A percentile compares a stretch with the other conserved stretches of the same genome.
Evolutionary conservation across 352 stramenopile genomes (phyloP).

Genomic region (Phytophthora colocasiae): DNA sequence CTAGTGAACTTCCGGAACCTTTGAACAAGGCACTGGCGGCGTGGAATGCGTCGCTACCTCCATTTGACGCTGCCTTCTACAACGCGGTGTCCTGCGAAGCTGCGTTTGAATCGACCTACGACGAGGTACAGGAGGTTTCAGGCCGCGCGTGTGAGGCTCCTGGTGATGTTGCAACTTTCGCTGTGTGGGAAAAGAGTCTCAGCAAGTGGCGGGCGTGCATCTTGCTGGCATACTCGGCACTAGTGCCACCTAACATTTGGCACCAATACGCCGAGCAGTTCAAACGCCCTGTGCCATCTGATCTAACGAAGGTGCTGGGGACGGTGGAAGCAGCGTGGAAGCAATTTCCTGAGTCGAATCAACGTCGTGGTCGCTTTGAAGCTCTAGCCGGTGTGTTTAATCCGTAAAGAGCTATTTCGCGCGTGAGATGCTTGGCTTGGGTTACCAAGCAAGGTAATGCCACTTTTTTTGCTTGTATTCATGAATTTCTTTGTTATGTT

Average conservation of each 20-base stretch:
- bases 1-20: slow-evolving; percentile 55
- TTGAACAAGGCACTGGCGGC: slow-evolving; percentile 46
- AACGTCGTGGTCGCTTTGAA: slow-evolving; percentile 71
- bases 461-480: slow-evolving; percentile 15
- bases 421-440: background rate
- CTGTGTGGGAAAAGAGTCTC: slow-evolving; percentile 62
- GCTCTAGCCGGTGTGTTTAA: slow-evolving; percentile 43
- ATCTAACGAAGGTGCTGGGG: slow-evolving; percentile 43
- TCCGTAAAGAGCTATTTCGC: slow-evolving; percentile 7
- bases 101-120: slow-evolving; percentile 64
- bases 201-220: slow-evolving; percentile 69
- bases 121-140: slow-evolving; percentile 72
- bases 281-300: slow-evolving; percentile 50
- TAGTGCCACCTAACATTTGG: slow-evolving; percentile 75
- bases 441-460: slow-evolving; percentile 11
- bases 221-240: slow-evolving; percentile 69
- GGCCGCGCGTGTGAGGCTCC: slow-evolving; percentile 47
- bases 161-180: slow-evolving; percentile 38
- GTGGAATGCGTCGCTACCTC: slow-evolving; percentile 82
- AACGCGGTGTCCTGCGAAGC: slow-evolving; percentile 79
- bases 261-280: slow-evolving; percentile 70
- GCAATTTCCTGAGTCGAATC: slow-evolving; percentile 53
- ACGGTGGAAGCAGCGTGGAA: slow-evolving; percentile 56
- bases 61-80: slow-evolving; percentile 83
- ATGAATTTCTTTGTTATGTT: background rate